phyloP scores from a whole-genome alignment of 345 rosid genomes.

The Lepidium africanum region DNA sequence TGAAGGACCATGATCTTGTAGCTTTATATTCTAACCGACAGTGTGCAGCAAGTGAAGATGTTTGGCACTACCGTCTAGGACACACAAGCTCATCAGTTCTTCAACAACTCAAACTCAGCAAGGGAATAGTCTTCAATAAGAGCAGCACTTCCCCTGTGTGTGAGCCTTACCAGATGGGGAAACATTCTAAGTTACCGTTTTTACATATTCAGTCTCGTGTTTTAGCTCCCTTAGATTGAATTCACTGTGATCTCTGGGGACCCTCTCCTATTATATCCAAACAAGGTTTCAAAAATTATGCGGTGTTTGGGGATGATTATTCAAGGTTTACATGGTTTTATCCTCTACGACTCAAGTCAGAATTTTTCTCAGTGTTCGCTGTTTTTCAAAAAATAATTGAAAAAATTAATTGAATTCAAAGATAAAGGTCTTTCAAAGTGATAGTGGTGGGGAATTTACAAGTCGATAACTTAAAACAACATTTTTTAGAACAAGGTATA shows the following conservation, averaged over 20 bases:
- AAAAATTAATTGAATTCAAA: background rate
- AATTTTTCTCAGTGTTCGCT: background rate
- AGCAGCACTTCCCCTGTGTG: background rate
- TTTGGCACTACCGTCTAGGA: background rate
- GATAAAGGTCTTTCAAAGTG: no score
- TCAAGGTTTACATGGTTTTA: background rate
- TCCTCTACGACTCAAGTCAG: background rate
- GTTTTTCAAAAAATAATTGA: background rate
- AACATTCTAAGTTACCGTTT: background rate
- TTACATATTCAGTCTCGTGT: background rate
- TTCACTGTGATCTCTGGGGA: background rate
- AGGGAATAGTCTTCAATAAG: background rate
- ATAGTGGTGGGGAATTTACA: no score
- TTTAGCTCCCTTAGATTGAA: background rate
- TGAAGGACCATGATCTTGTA: background rate
- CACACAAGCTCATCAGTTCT: background rate
- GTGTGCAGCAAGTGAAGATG: background rate
- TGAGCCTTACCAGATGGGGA: no score
- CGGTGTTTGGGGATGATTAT: background rate
- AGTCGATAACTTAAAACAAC: no score
- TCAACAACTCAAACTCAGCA: background rate
- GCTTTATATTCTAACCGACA: background rate
- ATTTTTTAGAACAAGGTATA: no score
- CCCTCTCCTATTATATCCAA: background rate
- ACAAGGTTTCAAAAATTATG: background rate